Evolutionary conservation across 306 rosid species (phyloP).

Genomic region (Cicer judaicum): DNA sequence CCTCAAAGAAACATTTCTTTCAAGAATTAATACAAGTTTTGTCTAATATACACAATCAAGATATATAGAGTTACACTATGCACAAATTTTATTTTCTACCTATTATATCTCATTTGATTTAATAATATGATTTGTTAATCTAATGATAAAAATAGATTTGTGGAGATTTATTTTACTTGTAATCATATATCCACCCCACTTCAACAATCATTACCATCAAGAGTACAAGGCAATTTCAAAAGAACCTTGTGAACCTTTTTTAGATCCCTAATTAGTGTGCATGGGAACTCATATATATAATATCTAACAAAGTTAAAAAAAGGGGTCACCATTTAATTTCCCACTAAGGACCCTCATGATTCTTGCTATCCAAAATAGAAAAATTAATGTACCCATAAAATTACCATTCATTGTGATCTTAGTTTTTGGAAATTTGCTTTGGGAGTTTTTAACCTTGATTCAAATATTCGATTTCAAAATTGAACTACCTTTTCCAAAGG

Average conservation of each 20-base stretch:
- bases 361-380: slow-evolving; percentile 4
- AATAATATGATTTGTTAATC: too few species aligned
- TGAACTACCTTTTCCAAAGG: neutral
- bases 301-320: neutral
- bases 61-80: too few species aligned
- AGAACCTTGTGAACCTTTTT: neutral
- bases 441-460: neutral
- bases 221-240: neutral
- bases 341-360: neutral
- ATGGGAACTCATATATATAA: neutral
- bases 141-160: too few species aligned
- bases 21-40: neutral
- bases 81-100: too few species aligned
- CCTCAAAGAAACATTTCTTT: neutral
- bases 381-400: neutral
- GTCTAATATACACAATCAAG: too few species aligned
- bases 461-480: neutral
- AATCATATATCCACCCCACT: neutral
- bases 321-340: neutral
- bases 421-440: too few species aligned
- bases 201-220: neutral
- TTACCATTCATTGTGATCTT: too few species aligned
- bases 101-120: too few species aligned
- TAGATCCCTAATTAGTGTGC: neutral
- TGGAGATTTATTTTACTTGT: too few species aligned